Base-by-base conservation (phyloP, 1,284 basidiomycete genomes). In the Golubevia pallescens region DNA sequence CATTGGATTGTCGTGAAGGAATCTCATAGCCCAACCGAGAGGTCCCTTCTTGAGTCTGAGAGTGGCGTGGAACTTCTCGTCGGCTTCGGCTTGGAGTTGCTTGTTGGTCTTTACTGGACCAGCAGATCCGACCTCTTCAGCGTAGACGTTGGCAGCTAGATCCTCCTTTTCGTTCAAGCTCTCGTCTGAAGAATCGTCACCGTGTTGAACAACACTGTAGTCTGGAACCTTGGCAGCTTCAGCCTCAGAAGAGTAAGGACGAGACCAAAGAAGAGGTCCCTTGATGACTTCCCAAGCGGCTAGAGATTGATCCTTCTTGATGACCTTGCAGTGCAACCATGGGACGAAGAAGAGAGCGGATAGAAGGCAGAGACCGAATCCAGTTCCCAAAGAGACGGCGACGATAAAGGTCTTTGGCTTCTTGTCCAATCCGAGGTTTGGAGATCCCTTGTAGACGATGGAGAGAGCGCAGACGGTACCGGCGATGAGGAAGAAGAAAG, bases 361-460 rank as follows among this genome's bases (percentile, higher is more conserved):
- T n/a, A n/a, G n/a, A n/a, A n/a, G n/a, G n/a, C n/a, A n/a, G n/a
- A n/a, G n/a, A n/a, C n/a, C n/a, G n/a, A n/a, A n/a, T 1, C 57
- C 70, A 0, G 71, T 73, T 10, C 70, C 73, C 38, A 75, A 38
- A 24, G 69, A 65, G 3, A n/a, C n/a, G n/a, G n/a, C n/a, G n/a
- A n/a, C n/a, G n/a, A n/a, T n/a, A n/a, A n/a, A n/a, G n/a, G n/a
- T n/a, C n/a, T n/a, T 59, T 5, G 70, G 66, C 10, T 72, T 42
- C 52, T 73, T 57, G 38, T 75, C 69, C 13, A 77, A 55, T 16
- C 71, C 61, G 54, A 72, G 70, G 61, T 69, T 69, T 8, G 70
- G 70, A 2, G 73, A 66, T n/a, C 70, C 75, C 55, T 75, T 69
- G 48, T 66, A 68, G 56, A 75, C 70, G 63, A 75, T 73, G 28